A percentile compares a stretch with the other conserved stretches of the same genome.
Conservation (phyloP, 2,329 filamentous ascomycete species). For the Aureobasidium sp. region DNA sequence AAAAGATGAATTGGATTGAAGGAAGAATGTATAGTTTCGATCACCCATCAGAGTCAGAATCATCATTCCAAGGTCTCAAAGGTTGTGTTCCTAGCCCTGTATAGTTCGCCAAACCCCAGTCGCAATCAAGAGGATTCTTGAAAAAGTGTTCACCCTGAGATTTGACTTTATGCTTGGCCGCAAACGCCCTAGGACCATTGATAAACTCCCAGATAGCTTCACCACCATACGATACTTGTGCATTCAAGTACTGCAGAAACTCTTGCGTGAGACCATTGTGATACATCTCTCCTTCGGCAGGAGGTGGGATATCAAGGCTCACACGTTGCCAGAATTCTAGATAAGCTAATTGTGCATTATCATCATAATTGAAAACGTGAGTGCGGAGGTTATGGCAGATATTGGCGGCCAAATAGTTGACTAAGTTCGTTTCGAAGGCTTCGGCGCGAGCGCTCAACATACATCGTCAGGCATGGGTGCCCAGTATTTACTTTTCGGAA, state of each 20-base stretch:
- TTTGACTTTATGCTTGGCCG: not conserved
- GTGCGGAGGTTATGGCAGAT: not conserved
- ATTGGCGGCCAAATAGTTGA: not conserved
- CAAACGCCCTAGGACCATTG: not conserved
- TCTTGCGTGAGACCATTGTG: too few relatives aligned
- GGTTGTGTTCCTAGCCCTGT: too few relatives aligned
- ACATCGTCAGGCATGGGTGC: not conserved
- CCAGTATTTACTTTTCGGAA: not conserved
- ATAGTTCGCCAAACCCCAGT: not conserved
- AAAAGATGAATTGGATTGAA: too few relatives aligned
- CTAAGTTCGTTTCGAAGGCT: too few relatives aligned
- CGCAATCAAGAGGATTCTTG: not conserved
- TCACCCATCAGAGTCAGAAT: too few relatives aligned
- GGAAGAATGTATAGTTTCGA: too few relatives aligned
- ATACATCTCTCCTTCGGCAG: too few relatives aligned
- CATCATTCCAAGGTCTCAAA: too few relatives aligned
- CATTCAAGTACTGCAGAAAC: too few relatives aligned
- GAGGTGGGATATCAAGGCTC: not conserved
- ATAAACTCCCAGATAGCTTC: too few relatives aligned
- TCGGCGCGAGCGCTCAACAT: not conserved
- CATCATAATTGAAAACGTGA: not conserved
- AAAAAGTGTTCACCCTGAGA: not conserved
- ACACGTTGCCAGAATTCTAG: conserved; percentile 3
- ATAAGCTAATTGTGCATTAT: not conserved
- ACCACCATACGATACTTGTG: too few relatives aligned